phyloP scores from a whole-genome alignment of 768 basidiomycete genomes.

The Lactarius akahatsu region DNA sequence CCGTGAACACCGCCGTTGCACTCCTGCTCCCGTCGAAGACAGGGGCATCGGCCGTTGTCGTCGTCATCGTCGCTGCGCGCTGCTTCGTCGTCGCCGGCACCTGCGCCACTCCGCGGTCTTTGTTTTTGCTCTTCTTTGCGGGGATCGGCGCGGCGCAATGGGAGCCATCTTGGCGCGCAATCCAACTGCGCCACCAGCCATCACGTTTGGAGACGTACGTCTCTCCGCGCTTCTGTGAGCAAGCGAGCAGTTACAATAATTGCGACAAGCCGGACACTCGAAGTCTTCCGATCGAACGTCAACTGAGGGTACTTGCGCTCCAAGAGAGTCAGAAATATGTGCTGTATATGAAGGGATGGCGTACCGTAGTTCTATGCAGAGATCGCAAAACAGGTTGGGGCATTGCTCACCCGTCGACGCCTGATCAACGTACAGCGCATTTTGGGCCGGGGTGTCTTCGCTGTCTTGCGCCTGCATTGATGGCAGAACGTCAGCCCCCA shows the following conservation, averaged over 20 bases:
- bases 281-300: slow-evolving; percentile 38
- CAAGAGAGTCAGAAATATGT: background rate
- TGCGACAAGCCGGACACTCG: slow-evolving; percentile 48
- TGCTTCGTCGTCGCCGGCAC: background rate
- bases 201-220: slow-evolving; percentile 40
- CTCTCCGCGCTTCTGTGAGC: slow-evolving; percentile 48
- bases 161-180: background rate
- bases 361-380: slow-evolving; percentile 27
- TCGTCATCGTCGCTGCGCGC: background rate
- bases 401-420: slow-evolving; percentile 1
- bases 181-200: slow-evolving; percentile 27
- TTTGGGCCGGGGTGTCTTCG: background rate
- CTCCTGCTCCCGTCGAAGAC: background rate
- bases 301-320: slow-evolving; percentile 42
- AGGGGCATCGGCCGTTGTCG: background rate
- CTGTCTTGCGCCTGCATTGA: slow-evolving; percentile 20
- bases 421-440: slow-evolving; percentile 19
- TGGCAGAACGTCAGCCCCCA: slow-evolving; percentile 14
- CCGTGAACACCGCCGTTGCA: background rate
- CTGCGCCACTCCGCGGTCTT: background rate
- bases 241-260: slow-evolving; percentile 49
- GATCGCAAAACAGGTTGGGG: slow-evolving; percentile 20
- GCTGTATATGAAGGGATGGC: background rate
- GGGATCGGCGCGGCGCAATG: background rate
- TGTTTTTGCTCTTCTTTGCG: background rate